Conservation (phyloP, 2,329 filamentous ascomycete species). For the Pseudogymnoascus sp. region DNA sequence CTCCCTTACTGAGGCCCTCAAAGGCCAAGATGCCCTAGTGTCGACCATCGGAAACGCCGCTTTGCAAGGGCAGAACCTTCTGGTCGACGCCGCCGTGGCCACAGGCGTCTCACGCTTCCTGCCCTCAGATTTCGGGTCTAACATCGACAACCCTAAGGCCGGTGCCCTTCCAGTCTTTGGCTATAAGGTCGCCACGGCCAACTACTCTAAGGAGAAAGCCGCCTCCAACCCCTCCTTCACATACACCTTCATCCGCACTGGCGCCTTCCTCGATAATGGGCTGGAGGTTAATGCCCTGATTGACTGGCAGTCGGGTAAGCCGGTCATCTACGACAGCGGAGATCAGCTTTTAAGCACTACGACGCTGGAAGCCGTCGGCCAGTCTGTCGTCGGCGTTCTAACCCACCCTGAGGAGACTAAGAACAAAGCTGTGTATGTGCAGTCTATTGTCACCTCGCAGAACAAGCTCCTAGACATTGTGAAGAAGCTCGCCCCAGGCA, state of each 20-base stretch:
- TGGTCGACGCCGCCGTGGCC: conserved; percentile 33
- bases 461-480: conserved; percentile 29
- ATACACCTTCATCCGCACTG: conserved; percentile 30
- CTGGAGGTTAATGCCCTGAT: conserved; percentile 26
- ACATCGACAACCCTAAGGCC: conserved; percentile 29
- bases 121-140: conserved; percentile 34
- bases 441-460: conserved; percentile 29
- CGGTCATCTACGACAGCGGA: conserved; percentile 30
- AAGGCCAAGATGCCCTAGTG: conserved; percentile 32
- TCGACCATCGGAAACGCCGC: conserved; percentile 26
- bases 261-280: conserved; percentile 32
- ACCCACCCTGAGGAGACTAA: conserved; percentile 28
- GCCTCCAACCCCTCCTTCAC: conserved; percentile 23
- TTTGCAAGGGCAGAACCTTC: conserved; percentile 24
- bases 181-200: conserved; percentile 28
- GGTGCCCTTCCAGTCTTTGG: conserved; percentile 30
- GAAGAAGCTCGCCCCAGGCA: conserved; percentile 29
- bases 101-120: conserved; percentile 34
- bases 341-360: conserved; percentile 32
- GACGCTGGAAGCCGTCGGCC: conserved; percentile 36
- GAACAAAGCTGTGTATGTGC: conserved; percentile 31
- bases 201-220: conserved; percentile 28
- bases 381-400: conserved; percentile 36
- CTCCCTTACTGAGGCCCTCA: conserved; percentile 27
- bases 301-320: conserved; percentile 24